Percentiles rank a stretch among this genome's conserved stretches.
phyloP scores from a whole-genome alignment of 1,284 basidiomycete species.

The Tilletia horrida region DNA sequence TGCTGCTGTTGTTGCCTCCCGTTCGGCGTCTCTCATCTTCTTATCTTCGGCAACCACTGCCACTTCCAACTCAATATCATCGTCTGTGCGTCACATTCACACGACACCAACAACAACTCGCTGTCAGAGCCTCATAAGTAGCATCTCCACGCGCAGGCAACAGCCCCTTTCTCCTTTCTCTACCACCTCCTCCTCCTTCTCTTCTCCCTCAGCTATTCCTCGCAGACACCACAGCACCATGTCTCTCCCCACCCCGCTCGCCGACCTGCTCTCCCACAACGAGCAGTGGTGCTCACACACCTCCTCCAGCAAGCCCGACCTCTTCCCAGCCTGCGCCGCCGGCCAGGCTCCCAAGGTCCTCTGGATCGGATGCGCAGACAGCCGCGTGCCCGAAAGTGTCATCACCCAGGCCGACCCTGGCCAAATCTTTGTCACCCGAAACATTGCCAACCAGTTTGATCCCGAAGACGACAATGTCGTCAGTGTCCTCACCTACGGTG shows the following conservation, averaged over 20 bases:
- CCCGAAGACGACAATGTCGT: slow-evolving; percentile 72
- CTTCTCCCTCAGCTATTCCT: neutral
- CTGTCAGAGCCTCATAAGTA: neutral
- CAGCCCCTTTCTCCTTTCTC: neutral
- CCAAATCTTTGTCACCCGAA: slow-evolving; percentile 54
- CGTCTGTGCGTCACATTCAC: too few relatives aligned
- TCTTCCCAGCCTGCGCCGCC: slow-evolving; percentile 64
- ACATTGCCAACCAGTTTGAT: slow-evolving; percentile 63
- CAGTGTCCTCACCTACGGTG: slow-evolving; percentile 76
- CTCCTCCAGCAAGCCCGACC: slow-evolving; percentile 60
- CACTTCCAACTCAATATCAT: too few relatives aligned
- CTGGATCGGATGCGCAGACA: slow-evolving; percentile 63
- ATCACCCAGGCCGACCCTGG: slow-evolving; percentile 48
- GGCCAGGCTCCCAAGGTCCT: slow-evolving; percentile 73
- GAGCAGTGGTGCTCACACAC: slow-evolving; percentile 35
- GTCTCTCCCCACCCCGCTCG: neutral
- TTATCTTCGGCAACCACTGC: too few relatives aligned
- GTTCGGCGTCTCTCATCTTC: too few relatives aligned
- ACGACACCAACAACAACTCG: too few relatives aligned
- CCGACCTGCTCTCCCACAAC: slow-evolving; percentile 27
- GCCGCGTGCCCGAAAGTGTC: slow-evolving; percentile 59
- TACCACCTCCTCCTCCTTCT: neutral
- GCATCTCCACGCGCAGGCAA: neutral
- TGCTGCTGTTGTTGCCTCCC: too few relatives aligned
- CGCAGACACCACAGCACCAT: neutral